These are phyloP conservation scores for Mycena rosella DNA, from an alignment of 768 basidiomycete species.

Conservation along the genomic window DNA sequence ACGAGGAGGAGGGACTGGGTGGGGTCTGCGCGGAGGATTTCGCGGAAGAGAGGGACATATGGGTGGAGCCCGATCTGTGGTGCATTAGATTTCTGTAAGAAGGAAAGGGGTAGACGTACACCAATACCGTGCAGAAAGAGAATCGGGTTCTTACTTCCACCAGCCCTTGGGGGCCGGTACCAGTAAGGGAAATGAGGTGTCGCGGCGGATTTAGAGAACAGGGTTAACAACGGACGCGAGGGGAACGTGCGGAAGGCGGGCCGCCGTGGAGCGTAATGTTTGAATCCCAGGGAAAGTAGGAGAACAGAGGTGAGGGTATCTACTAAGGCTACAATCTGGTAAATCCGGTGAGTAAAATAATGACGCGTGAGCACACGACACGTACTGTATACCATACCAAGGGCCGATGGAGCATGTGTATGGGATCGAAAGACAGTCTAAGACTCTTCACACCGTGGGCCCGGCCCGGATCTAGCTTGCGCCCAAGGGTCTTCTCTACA, in stretches of 20 bases:
- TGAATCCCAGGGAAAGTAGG: slow-evolving; percentile 62
- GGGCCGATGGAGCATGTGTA: slow-evolving; percentile 67
- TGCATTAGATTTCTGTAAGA: not conserved
- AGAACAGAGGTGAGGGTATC: slow-evolving; percentile 59
- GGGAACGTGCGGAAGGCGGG: slow-evolving; percentile 62
- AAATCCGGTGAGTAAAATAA: not conserved
- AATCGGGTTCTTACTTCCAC: slow-evolving; percentile 59
- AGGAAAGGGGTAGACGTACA: slow-evolving; percentile 48
- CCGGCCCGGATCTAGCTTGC: slow-evolving; percentile 55
- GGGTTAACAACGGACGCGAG: slow-evolving; percentile 58
- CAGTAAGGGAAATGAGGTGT: slow-evolving; percentile 56
- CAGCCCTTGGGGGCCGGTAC: slow-evolving; percentile 60
- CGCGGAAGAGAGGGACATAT: slow-evolving; percentile 65
- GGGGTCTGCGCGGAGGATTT: slow-evolving; percentile 57
- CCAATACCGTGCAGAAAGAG: slow-evolving; percentile 82
- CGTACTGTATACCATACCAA: slow-evolving; percentile 75
- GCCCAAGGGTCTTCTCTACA: slow-evolving; percentile 57
- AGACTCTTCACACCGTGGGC: slow-evolving; percentile 57
- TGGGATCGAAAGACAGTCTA: slow-evolving; percentile 68
- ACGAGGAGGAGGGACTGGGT: slow-evolving; percentile 70
- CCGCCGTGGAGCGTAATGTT: slow-evolving; percentile 59
- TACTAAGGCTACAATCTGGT: slow-evolving; percentile 66
- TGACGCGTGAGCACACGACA: slow-evolving; percentile 19
- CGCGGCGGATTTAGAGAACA: slow-evolving; percentile 58
- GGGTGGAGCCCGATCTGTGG: slow-evolving; percentile 73